Base-by-base conservation (phyloP, 352 stramenopile species). In the Phytopythium helicoides region DNA sequence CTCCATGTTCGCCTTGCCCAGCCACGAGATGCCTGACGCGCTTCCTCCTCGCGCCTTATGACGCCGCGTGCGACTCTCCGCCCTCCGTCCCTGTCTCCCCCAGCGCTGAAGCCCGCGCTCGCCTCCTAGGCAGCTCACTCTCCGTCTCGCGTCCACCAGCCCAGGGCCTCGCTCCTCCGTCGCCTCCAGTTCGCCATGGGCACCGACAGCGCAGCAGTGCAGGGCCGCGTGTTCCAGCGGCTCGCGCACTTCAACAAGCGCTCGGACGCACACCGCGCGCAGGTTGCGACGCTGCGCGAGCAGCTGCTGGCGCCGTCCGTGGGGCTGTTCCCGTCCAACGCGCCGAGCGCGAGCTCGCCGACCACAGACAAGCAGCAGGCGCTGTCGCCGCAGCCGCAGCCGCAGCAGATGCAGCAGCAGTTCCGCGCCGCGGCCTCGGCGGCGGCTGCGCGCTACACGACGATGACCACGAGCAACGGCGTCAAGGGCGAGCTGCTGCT, bases 211-310 rank as follows among this genome's bases (percentile, higher is more conserved):
- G 35, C 8, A 3, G 34, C 47, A 18, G 21, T 54, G 12, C 47
- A 54, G 35, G 47, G 47, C 14, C 47, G 47, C 36, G 47, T 35
- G 47, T 54, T 54, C 21, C 34, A 26, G 25, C 47, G 47, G 34
- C 22, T 41, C 7, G 15, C 34, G 38, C 36, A 44, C 34, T 54
- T 54, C 15, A 16, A 3, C 23, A 11, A 15, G 44, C 44, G 44
- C 44, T 50, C 44, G 44, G 44, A 50, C 44, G 44, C 44, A 9
- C 44, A 50, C 44, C 34, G 35, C 23, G 18, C 44, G 12, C 44
- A 50, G 44, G 44, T 50, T 25, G 44, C 44, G 25, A 25, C 44
- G 16, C 25, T 50, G 3, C 44, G 44, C 44, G 44, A 36, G 26
- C 47, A 54, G 47, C 34, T 42, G 16, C 15, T 41, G 14, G n/a